These are phyloP conservation scores for Eucalyptus sideroxylon DNA, from an alignment of 345 rosid genomes.

Conservation along the genomic window DNA sequence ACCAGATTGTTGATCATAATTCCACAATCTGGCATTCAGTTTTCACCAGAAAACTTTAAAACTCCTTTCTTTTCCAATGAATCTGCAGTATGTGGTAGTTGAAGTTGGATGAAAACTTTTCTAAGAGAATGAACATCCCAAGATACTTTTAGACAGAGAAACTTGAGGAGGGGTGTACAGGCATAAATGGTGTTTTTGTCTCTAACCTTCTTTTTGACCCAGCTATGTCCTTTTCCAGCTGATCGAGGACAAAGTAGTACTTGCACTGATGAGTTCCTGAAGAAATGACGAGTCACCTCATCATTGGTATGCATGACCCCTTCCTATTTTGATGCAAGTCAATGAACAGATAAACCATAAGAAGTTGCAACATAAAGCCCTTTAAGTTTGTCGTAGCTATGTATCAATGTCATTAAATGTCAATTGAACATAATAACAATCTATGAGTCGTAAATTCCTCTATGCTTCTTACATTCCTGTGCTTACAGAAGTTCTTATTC, in stretches of 20 bases:
- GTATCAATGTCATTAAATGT: not conserved
- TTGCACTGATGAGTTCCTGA: conserved; percentile 87
- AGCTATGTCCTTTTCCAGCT: conserved; percentile 84
- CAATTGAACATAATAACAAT: not conserved
- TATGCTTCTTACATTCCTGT: not conserved
- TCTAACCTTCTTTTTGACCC: conserved; percentile 57
- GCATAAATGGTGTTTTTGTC: not conserved
- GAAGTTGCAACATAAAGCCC: not conserved
- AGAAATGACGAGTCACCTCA: conserved; percentile 81
- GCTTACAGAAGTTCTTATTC: not conserved
- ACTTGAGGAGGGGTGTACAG: not conserved
- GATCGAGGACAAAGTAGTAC: conserved; percentile 87
- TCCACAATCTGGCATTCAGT: not conserved
- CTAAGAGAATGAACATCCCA: not conserved
- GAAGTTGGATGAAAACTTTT: not conserved
- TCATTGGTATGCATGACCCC: conserved; percentile 81
- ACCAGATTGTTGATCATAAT: not conserved
- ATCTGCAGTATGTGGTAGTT: not conserved
- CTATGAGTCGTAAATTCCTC: not conserved
- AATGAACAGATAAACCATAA: not conserved
- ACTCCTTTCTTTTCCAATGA: not conserved
- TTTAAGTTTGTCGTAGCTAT: not conserved
- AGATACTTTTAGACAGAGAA: not conserved
- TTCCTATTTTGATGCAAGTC: conserved; percentile 31
- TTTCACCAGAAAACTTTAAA: not conserved